Conservation (phyloP, 371 early-diverging fungal genomes). For the Coemansia linderi region DNA sequence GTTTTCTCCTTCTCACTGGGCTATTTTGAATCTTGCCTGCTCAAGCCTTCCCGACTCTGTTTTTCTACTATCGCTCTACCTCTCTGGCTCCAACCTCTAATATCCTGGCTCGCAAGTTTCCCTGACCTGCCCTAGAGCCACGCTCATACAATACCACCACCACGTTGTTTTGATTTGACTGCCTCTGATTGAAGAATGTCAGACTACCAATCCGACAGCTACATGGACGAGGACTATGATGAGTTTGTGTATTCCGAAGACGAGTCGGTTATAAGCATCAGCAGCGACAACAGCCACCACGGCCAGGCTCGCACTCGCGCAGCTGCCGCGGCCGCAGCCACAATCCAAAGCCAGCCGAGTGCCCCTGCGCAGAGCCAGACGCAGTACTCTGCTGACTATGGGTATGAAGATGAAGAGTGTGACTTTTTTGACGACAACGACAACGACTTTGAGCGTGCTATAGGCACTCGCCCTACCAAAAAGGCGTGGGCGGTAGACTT, state of each 20-base stretch:
- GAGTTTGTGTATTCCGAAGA: slow-evolving; percentile 55
- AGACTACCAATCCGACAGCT: slow-evolving; percentile 41
- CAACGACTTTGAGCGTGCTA: slow-evolving; percentile 47
- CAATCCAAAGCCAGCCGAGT: neutral
- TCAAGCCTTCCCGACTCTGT: neutral
- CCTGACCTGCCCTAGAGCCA: neutral
- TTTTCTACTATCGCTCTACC: neutral
- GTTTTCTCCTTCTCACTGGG: neutral
- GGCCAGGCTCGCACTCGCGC: slow-evolving; percentile 2
- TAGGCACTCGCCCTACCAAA: slow-evolving; percentile 16
- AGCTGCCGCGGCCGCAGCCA: slow-evolving; percentile 2
- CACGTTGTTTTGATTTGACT: neutral
- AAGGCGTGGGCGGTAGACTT: slow-evolving; percentile 76
- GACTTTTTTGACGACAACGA: slow-evolving; percentile 56
- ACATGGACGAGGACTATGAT: slow-evolving; percentile 55
- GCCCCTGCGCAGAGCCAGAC: slow-evolving; percentile 28
- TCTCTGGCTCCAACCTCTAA: neutral
- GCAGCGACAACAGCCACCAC: slow-evolving; percentile 10
- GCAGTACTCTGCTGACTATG: slow-evolving; percentile 43
- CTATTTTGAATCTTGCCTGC: neutral
- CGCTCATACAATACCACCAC: neutral
- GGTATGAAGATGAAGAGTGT: slow-evolving; percentile 34
- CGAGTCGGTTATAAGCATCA: slow-evolving; percentile 37
- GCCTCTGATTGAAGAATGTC: slow-evolving; percentile 26
- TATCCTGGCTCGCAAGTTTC: neutral